A percentile compares a stretch with the other conserved stretches of the same genome.
Conservation (phyloP, 495 filamentous ascomycete species). For the Penicillium angulare region DNA sequence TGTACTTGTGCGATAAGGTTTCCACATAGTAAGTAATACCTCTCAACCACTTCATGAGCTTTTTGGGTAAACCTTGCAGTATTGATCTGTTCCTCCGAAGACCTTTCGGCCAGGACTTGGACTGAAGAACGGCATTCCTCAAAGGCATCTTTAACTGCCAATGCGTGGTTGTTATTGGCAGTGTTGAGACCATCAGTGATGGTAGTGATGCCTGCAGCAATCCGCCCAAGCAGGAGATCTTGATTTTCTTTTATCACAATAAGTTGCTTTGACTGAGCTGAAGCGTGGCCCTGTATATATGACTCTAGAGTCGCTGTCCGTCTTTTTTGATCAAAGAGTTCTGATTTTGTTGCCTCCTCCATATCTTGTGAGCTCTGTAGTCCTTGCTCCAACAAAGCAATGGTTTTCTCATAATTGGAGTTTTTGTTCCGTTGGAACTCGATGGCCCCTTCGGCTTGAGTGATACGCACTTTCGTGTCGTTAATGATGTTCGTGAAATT, state of each 20-base stretch:
- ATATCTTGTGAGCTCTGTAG: constrained; percentile 20
- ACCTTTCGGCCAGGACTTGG: constrained; percentile 16
- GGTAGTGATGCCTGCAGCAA: constrained; percentile 16
- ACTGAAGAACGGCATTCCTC: constrained; percentile 19
- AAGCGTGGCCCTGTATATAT: constrained; percentile 33
- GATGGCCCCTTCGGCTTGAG: constrained; percentile 11
- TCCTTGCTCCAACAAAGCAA: constrained; percentile 19
- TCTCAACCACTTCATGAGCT: constrained; percentile 14
- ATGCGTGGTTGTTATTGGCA: constrained; percentile 12
- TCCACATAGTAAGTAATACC: constrained; percentile 18
- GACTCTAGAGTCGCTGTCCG: constrained; percentile 26
- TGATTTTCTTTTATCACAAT: constrained; percentile 28
- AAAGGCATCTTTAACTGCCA: constrained; percentile 10
- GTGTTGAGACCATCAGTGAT: constrained; percentile 7
- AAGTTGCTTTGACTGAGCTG: constrained; percentile 24
- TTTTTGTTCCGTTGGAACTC: constrained; percentile 16
- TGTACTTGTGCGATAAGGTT: not conserved
- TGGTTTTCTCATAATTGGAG: constrained; percentile 7
- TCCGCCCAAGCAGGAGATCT: constrained; percentile 15
- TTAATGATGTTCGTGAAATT: constrained; percentile 23
- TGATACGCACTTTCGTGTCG: constrained; percentile 21
- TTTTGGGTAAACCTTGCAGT: constrained; percentile 16
- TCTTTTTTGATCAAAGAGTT: constrained; percentile 31
- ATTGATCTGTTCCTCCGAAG: constrained; percentile 15
- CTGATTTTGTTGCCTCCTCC: constrained; percentile 6